These are phyloP conservation scores for Scutellaria barbata DNA, from an alignment of 257 asterid species.

Conservation along the genomic window DNA sequence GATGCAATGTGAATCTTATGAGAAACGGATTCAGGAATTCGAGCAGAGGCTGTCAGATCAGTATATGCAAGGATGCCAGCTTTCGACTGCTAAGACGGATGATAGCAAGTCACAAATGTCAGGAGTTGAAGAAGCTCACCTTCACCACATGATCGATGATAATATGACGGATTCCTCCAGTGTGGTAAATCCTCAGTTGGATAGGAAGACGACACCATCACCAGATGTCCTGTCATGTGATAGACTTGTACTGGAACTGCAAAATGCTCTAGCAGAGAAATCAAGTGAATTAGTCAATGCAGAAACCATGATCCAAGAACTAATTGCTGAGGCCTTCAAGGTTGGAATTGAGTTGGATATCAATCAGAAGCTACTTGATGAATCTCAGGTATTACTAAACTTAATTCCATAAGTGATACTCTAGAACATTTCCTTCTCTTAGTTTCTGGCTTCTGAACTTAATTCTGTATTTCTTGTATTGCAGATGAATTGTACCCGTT, in stretches of 20 bases:
- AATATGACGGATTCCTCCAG: constrained; percentile 80
- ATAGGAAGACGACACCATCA: constrained; percentile 41
- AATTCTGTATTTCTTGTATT: constrained; percentile 23
- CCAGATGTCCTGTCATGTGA: constrained; percentile 44
- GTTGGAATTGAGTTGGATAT: constrained; percentile 69
- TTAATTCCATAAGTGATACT: neutral
- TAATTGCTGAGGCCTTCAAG: constrained; percentile 61
- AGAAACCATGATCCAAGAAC: constrained; percentile 56
- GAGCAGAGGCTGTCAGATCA: constrained; percentile 86
- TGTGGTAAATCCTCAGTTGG: constrained; percentile 62
- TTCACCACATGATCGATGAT: constrained; percentile 60
- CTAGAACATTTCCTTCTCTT: too few species aligned
- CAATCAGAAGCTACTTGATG: constrained; percentile 73
- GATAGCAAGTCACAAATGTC: constrained; percentile 61
- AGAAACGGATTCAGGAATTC: constrained; percentile 83
- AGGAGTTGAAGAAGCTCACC: constrained; percentile 55
- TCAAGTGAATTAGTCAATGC: constrained; percentile 59
- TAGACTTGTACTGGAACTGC: constrained; percentile 52
- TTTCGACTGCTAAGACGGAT: constrained; percentile 53
- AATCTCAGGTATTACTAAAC: constrained; percentile 78
- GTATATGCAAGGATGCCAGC: constrained; percentile 47
- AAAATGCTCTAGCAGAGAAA: constrained; percentile 60
- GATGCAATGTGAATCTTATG: constrained; percentile 80
- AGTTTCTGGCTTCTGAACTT: neutral
- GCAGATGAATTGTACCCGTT: constrained; percentile 89